These are phyloP conservation scores for Talaromyces rugulosus DNA, from an alignment of 2,329 filamentous ascomycete species.

Conservation along the genomic window DNA sequence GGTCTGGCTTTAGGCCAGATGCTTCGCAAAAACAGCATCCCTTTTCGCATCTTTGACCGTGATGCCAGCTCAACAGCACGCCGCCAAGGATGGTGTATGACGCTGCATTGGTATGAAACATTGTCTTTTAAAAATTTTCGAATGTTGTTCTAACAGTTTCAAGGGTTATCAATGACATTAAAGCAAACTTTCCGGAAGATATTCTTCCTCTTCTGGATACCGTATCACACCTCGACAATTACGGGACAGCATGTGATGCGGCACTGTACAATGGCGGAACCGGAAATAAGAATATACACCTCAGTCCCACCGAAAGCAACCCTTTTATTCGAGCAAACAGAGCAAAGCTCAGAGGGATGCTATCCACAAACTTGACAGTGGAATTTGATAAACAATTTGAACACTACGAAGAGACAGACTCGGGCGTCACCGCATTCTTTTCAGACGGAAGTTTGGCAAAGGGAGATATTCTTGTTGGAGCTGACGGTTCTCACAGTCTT, in stretches of 20 bases:
- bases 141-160: background rate
- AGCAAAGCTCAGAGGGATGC: background rate
- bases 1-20: slow-evolving; percentile 13
- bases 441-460: background rate
- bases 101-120: slow-evolving; percentile 8
- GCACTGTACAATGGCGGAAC: background rate
- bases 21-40: slow-evolving; percentile 5
- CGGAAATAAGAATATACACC: background rate
- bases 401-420: slow-evolving; percentile 1
- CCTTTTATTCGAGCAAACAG: slow-evolving; percentile 2
- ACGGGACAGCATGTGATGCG: background rate
- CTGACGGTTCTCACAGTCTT: slow-evolving; percentile 2
- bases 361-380: background rate
- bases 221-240: background rate
- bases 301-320: background rate
- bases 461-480: slow-evolving; percentile 3
- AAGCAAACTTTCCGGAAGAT: background rate
- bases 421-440: background rate
- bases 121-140: background rate
- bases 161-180: slow-evolving; percentile 1
- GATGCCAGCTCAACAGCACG: slow-evolving; percentile 4
- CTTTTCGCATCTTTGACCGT: slow-evolving; percentile 11
- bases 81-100: slow-evolving; percentile 10
- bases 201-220: background rate
- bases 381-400: slow-evolving; percentile 4